phyloP scores from a whole-genome alignment of 2,329 filamentous ascomycete genomes.

The Aspergillus candidus region DNA sequence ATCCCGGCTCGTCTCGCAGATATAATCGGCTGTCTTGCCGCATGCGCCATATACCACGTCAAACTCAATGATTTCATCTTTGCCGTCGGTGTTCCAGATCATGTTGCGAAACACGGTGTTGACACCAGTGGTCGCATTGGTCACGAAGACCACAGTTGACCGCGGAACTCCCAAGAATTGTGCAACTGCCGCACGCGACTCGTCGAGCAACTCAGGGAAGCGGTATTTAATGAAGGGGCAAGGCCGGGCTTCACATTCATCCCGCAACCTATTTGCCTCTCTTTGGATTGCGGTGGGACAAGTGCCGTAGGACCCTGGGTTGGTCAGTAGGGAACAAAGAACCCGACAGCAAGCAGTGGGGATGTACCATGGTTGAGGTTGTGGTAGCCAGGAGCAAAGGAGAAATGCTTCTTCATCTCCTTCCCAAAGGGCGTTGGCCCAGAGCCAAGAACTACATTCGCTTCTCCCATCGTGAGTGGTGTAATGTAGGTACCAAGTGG shows the following conservation, averaged over 20 bases:
- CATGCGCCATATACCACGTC: constrained; percentile 68
- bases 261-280: no score
- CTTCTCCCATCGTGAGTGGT: no score
- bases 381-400: constrained; percentile 55
- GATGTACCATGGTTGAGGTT: constrained; percentile 66
- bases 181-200: constrained; percentile 58
- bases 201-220: constrained; percentile 56
- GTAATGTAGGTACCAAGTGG: no score
- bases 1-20: constrained; percentile 56
- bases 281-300: no score
- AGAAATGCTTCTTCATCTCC: constrained; percentile 54
- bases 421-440: constrained; percentile 38
- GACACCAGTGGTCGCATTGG: constrained; percentile 61
- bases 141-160: constrained; percentile 63
- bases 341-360: constrained; percentile 49
- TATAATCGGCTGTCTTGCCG: constrained; percentile 62
- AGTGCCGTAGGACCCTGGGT: no score
- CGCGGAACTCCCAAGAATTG: constrained; percentile 58
- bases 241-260: no score
- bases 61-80: constrained; percentile 59
- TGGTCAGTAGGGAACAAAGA: no score
- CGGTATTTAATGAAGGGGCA: constrained; percentile 41
- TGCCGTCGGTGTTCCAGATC: constrained; percentile 50
- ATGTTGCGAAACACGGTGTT: constrained; percentile 73
- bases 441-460: no score